phyloP scores from a whole-genome alignment of 106 monocot species.

The Apostasia ramifera region DNA sequence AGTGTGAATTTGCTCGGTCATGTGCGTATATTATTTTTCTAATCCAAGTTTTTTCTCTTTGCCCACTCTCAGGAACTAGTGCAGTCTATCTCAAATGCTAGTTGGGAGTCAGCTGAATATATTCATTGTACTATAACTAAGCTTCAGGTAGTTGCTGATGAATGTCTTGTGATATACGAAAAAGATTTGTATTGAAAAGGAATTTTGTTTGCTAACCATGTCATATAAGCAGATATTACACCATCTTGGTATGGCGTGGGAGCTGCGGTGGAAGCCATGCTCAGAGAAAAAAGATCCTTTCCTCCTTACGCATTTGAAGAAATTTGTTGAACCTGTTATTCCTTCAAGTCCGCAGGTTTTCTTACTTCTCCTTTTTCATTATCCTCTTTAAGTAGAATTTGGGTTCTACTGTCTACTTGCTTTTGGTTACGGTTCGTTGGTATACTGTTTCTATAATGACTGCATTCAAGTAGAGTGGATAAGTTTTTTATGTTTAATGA shows the following conservation, averaged over 20 bases:
- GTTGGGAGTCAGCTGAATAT: constrained; percentile 80
- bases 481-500: no score
- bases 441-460: no score
- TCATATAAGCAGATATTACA: constrained; percentile 53
- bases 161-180: background rate
- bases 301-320: constrained; percentile 6
- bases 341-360: constrained; percentile 64
- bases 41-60: background rate
- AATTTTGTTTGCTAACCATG: background rate
- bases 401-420: no score
- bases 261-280: constrained; percentile 62
- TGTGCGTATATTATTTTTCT: background rate
- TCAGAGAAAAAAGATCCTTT: constrained; percentile 5
- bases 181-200: background rate
- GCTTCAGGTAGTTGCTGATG: constrained; percentile 58
- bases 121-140: constrained; percentile 68
- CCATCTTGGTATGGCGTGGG: constrained; percentile 80
- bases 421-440: no score
- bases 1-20: background rate
- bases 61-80: constrained; percentile 48
- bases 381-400: no score
- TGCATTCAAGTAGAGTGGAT: no score
- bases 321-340: constrained; percentile 27
- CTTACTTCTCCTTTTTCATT: background rate
- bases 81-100: constrained; percentile 53